Evolutionary conservation across 371 early-diverging fungal species (phyloP).

Genomic region (Apophysomyces variabilis): DNA sequence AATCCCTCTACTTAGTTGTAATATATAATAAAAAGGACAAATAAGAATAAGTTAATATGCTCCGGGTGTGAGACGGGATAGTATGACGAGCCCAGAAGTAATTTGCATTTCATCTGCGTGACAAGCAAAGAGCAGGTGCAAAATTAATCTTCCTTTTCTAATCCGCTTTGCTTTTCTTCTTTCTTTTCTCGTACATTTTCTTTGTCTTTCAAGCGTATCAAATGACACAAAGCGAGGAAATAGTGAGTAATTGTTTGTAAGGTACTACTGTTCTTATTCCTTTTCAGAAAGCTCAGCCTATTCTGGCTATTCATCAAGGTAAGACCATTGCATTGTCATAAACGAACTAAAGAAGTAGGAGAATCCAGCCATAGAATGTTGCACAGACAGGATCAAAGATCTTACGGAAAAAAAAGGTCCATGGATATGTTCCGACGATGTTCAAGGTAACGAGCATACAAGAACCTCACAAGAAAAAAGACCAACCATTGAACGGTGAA

Average conservation of each 20-base stretch:
- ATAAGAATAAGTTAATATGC: too few relatives aligned
- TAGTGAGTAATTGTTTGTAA: not conserved
- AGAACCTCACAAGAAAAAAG: not conserved
- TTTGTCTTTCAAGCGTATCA: not conserved
- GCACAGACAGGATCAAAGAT: not conserved
- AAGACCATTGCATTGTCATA: not conserved
- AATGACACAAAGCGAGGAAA: not conserved
- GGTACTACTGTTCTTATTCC: not conserved
- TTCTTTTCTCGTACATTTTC: not conserved
- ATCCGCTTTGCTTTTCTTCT: not conserved
- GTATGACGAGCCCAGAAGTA: too few relatives aligned
- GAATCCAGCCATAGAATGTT: not conserved
- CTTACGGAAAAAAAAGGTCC: not conserved
- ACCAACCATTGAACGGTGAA: not conserved
- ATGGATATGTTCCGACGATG: not conserved
- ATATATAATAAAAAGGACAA: too few relatives aligned
- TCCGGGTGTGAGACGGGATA: too few relatives aligned
- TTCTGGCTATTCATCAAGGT: not conserved
- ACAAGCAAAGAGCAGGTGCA: constrained; percentile 5
- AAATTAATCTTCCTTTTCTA: not conserved
- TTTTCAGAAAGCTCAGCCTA: not conserved
- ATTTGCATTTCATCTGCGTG: constrained; percentile 8
- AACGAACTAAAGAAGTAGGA: not conserved
- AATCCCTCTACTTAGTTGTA: too few relatives aligned
- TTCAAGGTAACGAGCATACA: not conserved